Conservation (phyloP, 306 rosid species). For the Quercus engelmannii region DNA sequence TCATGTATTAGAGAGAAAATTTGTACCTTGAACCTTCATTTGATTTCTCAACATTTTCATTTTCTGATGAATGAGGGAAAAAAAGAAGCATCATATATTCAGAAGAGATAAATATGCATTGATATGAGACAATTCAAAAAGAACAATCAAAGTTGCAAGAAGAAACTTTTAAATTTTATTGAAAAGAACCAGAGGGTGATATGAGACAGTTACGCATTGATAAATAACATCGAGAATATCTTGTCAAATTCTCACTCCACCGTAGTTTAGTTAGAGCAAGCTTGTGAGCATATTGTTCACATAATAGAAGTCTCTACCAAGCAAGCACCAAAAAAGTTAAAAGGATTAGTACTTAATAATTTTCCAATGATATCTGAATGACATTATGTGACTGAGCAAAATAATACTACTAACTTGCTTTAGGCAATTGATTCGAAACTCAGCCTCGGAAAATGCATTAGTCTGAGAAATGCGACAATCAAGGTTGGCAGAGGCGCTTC, state of each 20-base stretch:
- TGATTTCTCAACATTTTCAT: conserved; percentile 22
- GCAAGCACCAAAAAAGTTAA: conserved; percentile 11
- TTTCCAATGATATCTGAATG: neutral
- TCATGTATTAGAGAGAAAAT: neutral
- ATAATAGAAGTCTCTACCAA: conserved; percentile 56
- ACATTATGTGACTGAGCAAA: neutral
- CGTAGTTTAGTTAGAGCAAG: conserved; percentile 47
- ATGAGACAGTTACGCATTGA: conserved; percentile 44
- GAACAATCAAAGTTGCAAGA: neutral
- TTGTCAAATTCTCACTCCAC: conserved; percentile 58
- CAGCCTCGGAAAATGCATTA: conserved; percentile 55
- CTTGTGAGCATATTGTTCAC: conserved; percentile 63
- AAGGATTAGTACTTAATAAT: neutral
- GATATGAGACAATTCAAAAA: too few relatives aligned
- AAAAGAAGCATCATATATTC: neutral
- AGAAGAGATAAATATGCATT: neutral
- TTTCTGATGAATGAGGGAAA: conserved; percentile 8
- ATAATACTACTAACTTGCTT: conserved; percentile 49
- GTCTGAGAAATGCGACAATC: conserved; percentile 56
- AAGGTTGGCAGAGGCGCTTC: conserved; percentile 66
- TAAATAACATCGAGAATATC: conserved; percentile 49
- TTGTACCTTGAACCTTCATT: conserved; percentile 32
- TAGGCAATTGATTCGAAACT: conserved; percentile 57
- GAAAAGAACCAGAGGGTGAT: conserved; percentile 14
- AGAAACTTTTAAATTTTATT: conserved; percentile 4